Percentiles rank a stretch among this genome's conserved stretches.
Evolutionary conservation across 805 yeast genomes (phyloP).

Genomic region (Hanseniaspora jakobsenii): DNA sequence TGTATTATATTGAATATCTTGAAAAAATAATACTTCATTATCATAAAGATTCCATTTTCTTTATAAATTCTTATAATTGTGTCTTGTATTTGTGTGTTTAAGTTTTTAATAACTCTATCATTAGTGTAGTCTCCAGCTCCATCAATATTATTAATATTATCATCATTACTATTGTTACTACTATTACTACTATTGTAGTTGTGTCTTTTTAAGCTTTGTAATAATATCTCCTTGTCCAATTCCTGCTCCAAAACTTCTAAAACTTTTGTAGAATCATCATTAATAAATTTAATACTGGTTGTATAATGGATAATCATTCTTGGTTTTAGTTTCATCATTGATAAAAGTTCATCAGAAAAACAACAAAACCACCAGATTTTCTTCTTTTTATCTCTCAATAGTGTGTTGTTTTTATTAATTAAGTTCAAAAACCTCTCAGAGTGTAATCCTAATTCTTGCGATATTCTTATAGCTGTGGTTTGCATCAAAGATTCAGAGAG

Average conservation of each 20-base stretch:
- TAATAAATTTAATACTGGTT: constrained; percentile 14
- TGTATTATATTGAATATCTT: constrained; percentile 7
- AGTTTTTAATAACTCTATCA: not conserved
- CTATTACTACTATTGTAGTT: too few relatives aligned
- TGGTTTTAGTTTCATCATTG: constrained; percentile 15
- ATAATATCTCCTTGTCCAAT: not conserved
- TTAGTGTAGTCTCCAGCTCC: too few relatives aligned
- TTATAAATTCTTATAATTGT: constrained; percentile 7
- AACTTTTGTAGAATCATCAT: constrained; percentile 9
- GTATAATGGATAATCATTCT: constrained; percentile 17
- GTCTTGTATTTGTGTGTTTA: constrained; percentile 6
- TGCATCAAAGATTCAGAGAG: constrained; percentile 16
- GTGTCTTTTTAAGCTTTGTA: not conserved
- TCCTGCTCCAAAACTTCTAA: constrained; percentile 13
- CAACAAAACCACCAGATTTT: constrained; percentile 18
- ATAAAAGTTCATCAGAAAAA: constrained; percentile 15
- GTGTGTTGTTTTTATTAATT: constrained; percentile 11
- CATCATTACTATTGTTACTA: too few relatives aligned
- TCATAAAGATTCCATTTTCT: constrained; percentile 5
- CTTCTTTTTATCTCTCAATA: constrained; percentile 12
- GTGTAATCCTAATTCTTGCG: constrained; percentile 18
- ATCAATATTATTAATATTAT: too few relatives aligned
- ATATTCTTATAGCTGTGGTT: constrained; percentile 18
- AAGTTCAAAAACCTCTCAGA: constrained; percentile 16
- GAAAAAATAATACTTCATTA: constrained; percentile 10